Base-by-base conservation (phyloP, 345 rosid species). In the Citrus cavaleriei region DNA sequence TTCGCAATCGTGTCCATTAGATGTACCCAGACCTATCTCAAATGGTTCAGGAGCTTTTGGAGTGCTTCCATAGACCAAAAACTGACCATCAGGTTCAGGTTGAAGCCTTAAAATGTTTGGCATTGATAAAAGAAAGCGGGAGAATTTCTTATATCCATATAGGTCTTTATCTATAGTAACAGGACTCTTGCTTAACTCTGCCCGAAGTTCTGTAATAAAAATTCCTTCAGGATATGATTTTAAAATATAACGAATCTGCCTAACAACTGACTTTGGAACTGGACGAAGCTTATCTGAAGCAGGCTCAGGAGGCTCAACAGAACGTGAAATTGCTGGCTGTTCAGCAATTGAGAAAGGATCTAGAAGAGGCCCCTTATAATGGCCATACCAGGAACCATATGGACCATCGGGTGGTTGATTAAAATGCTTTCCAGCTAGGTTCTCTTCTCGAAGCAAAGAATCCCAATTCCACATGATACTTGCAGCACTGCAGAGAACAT, bases 331-430 rank as follows among this genome's bases (percentile, higher is more conserved):
- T 24, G 87, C 77, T 57, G 88, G 73, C 77, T 84, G 83, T 58
- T 85, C 83, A 24, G 69, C 67, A 68, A 74, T 77, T n/a, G 86
- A 71, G 77, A 89, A 96, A 1, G 98, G 98, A 74, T 94, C 91
- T 77, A 88, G 87, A 14, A 93, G 91, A 78, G 90, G 88, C 49
- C 76, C 87, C 83, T 75, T 88, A 81, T 85, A 88, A 76, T 91
- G 92, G 84, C 98, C 98, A 84, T 94, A 97, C 98, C 98, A 97
- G 75, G 98, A 94, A 78, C 89, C 85, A 81, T 82, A 88, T 66
- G 98, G 94, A 78, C 98, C 98, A 87, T 97, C 99, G 1, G 98
- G 99, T 63, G 98, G 97, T 58, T 88, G 97, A 81, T 97, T 97
- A 82, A 87, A 91, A 79, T 88, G 76, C 83, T 80, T 92, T 72